Conservation (phyloP, 2,329 filamentous ascomycete species). For the Capronia coronata region DNA sequence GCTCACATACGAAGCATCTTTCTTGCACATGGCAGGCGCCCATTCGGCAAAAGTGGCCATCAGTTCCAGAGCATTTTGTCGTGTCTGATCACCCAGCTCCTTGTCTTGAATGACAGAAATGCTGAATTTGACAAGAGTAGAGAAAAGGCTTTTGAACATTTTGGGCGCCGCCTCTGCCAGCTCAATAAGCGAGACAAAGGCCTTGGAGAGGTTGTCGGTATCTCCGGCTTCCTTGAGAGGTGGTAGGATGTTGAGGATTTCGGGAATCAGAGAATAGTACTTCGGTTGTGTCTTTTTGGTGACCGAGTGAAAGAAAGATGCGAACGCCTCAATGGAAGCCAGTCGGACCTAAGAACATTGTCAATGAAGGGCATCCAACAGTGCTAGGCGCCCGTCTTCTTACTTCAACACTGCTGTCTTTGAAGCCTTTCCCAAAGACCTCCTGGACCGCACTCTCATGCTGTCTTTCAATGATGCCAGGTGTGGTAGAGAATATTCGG, state of each 20-base stretch:
- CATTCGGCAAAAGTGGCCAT: constrained; percentile 98
- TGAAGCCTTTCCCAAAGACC: constrained; percentile 87
- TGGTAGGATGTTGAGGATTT: constrained; percentile 88
- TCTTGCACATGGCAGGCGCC: constrained; percentile 87
- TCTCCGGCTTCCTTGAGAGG: constrained; percentile 88
- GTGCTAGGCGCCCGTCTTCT: constrained; percentile 32
- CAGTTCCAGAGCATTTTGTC: constrained; percentile 91
- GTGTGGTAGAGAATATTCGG: constrained; percentile 90
- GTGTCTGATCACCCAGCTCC: constrained; percentile 78
- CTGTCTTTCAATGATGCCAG: constrained; percentile 90
- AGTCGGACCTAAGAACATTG: constrained; percentile 65
- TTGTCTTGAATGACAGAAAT: constrained; percentile 94
- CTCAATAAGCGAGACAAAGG: constrained; percentile 85
- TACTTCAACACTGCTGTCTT: constrained; percentile 70
- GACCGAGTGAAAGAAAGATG: constrained; percentile 88
- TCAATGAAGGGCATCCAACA: constrained; percentile 17
- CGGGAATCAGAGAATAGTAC: constrained; percentile 79
- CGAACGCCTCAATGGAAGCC: constrained; percentile 92
- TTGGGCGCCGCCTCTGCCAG: constrained; percentile 89
- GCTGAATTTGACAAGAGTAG: constrained; percentile 84
- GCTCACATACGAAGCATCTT: constrained; percentile 81
- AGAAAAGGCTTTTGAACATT: constrained; percentile 96
- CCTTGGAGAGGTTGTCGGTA: constrained; percentile 83
- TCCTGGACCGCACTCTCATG: constrained; percentile 84
- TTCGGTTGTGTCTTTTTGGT: constrained; percentile 81